Percentiles rank a stretch among this genome's conserved stretches.
phyloP scores from a whole-genome alignment of 1,139 yeast genomes.

The Debaryomyces sp. region DNA sequence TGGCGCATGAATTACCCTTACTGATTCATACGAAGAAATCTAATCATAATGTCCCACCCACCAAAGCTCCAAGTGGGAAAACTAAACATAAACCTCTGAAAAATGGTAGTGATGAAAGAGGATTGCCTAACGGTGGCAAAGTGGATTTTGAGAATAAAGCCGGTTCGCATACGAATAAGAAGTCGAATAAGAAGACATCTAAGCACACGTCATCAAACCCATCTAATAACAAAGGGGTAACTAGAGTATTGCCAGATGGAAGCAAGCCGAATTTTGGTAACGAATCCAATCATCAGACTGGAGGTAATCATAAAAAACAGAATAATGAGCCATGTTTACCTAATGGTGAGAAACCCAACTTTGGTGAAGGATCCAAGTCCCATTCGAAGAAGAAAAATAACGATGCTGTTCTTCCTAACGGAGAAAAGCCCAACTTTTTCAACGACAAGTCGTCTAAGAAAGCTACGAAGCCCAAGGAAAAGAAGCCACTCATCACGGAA shows the following conservation, averaged over 20 bases:
- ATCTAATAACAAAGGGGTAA: background rate
- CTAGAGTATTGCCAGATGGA: slow-evolving; percentile 16
- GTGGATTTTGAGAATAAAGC: slow-evolving; percentile 41
- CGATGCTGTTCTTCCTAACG: slow-evolving; percentile 19
- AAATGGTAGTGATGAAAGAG: slow-evolving; percentile 23
- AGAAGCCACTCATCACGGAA: slow-evolving; percentile 21
- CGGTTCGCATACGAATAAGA: slow-evolving; percentile 11
- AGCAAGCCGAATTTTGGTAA: slow-evolving; percentile 19
- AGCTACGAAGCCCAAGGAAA: slow-evolving; percentile 16
- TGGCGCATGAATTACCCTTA: slow-evolving; percentile 43
- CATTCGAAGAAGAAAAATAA: slow-evolving; percentile 13
- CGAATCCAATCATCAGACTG: background rate
- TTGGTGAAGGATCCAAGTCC: slow-evolving; percentile 15
- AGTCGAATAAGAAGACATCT: slow-evolving; percentile 10
- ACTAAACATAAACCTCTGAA: slow-evolving; percentile 20
- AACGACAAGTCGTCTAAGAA: slow-evolving; percentile 17
- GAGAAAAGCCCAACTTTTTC: slow-evolving; percentile 23
- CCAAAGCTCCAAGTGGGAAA: slow-evolving; percentile 12
- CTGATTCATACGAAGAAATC: slow-evolving; percentile 21
- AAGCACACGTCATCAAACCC: slow-evolving; percentile 2
- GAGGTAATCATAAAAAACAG: slow-evolving; percentile 4
- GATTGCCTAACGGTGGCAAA: slow-evolving; percentile 45
- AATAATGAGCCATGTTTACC: slow-evolving; percentile 25
- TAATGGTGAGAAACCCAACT: slow-evolving; percentile 37
- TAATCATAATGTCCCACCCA: slow-evolving; percentile 3